Base-by-base conservation (phyloP, 495 filamentous ascomycete species). In the Talaromyces stipitatus region DNA sequence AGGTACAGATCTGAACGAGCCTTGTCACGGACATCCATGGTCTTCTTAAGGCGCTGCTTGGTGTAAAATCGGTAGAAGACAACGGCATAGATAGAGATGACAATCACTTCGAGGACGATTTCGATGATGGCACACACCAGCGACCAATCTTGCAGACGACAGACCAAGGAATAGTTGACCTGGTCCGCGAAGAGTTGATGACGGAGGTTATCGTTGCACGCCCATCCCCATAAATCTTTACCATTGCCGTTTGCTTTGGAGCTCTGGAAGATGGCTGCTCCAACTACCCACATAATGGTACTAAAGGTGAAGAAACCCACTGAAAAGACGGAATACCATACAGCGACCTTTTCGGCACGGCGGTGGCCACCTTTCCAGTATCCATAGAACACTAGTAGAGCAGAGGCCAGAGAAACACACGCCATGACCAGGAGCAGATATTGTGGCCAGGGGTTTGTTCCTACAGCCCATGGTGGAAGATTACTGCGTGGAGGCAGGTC, bases 121-220 rank as follows among this genome's bases (percentile, higher is more conserved):
- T 99, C 94, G 73, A 99, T 97, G 66, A 99, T 88, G 66, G 88
- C 88, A 78, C 94, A 99, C 63, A 99, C 86, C 50, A 99, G 82
- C 18, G 87, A 82, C 94, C 94, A 99, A 72, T 96, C 89, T 87
- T 94, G 90, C 58, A 97, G 82, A 66, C 94, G 89, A 77, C 94
- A 99, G 64, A 97, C 80, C n/a, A 99, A 84, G 47, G 81, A 82
- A 72, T 97, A 99, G 70, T 91, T 81, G 58, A 99, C 80, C 51
- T 90, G 83, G 23, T 90, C 71, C 57, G 82, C 67, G 69, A 90
- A 96, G 22, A 95, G 70, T 57, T 88, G 69, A 36, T 84, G 70
- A 51, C 94, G 83, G 48, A 82, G 85, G 67, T 97, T 97, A 59
- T 96, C 80, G 26, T 90, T 88, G 66, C 94, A 99, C 3, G 89